phyloP scores from a whole-genome alignment of 345 rosid genomes.

The Cardamine occulta region DNA sequence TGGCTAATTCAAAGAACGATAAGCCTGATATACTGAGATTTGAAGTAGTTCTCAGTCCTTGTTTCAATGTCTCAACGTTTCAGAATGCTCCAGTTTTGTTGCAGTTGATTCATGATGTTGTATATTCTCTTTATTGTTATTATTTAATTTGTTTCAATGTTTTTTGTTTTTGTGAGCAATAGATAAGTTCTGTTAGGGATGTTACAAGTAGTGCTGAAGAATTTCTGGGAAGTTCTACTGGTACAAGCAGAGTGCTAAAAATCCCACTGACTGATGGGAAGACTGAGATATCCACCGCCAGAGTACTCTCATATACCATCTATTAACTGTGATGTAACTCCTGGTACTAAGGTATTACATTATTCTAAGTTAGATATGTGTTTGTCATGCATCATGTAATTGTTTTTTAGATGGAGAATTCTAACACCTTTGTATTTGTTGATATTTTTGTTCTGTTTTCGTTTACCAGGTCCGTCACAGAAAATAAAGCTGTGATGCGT shows the following conservation, averaged over 20 bases:
- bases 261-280: constrained; percentile 74
- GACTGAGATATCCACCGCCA: constrained; percentile 64
- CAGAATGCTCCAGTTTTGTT: constrained; percentile 10
- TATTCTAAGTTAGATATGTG: background rate
- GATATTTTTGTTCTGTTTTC: background rate
- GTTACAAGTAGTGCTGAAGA: constrained; percentile 68
- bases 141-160: background rate
- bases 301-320: constrained; percentile 69
- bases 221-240: constrained; percentile 52
- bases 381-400: constrained; percentile 15
- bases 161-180: constrained; percentile 19
- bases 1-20: background rate
- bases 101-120: constrained; percentile 6
- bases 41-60: background rate
- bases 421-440: background rate
- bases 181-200: constrained; percentile 78
- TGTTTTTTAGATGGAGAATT: background rate
- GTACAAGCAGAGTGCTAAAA: constrained; percentile 63
- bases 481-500: constrained; percentile 66
- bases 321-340: constrained; percentile 62
- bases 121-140: background rate
- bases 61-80: constrained; percentile 1
- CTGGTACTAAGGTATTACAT: constrained; percentile 80
- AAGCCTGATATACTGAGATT: background rate
- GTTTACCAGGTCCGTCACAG: constrained; percentile 75